Evolutionary conservation across 1,284 basidiomycete genomes (phyloP).

Genomic region (Ustilago vetiveriae): DNA sequence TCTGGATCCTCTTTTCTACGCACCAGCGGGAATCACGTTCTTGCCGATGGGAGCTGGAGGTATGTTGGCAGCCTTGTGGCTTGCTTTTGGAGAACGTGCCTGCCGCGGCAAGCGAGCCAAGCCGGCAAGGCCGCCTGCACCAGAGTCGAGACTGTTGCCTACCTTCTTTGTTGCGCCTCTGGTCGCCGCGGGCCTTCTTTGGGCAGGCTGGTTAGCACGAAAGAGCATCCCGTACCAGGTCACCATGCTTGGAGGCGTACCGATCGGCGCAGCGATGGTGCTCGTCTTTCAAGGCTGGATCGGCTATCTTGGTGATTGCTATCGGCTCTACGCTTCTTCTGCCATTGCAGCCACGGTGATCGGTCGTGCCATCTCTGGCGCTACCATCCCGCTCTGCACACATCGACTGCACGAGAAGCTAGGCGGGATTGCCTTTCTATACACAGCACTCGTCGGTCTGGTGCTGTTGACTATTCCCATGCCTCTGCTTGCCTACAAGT

Average conservation of each 20-base stretch:
- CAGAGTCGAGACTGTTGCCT: slow-evolving; percentile 25
- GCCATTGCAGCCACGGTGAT: slow-evolving; percentile 44
- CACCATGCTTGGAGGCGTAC: slow-evolving; percentile 34
- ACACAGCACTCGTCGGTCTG: slow-evolving; percentile 36
- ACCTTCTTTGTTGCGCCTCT: slow-evolving; percentile 29
- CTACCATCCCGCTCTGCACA: slow-evolving; percentile 33
- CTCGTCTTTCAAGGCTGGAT: slow-evolving; percentile 48
- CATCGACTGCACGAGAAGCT: slow-evolving; percentile 36
- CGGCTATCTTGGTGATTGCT: slow-evolving; percentile 44
- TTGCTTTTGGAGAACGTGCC: slow-evolving; percentile 16
- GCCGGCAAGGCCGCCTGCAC: slow-evolving; percentile 1
- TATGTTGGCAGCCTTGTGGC: slow-evolving; percentile 9
- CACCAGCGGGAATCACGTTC: slow-evolving; percentile 33
- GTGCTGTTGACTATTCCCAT: slow-evolving; percentile 26
- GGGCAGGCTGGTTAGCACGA: slow-evolving; percentile 37
- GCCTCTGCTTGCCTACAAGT: slow-evolving; percentile 17
- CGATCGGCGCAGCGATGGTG: slow-evolving; percentile 44
- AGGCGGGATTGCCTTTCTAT: slow-evolving; percentile 29
- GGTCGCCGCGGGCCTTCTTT: slow-evolving; percentile 36
- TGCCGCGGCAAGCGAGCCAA: slow-evolving; percentile 3
- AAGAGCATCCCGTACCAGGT: slow-evolving; percentile 18
- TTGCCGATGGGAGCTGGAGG: slow-evolving; percentile 33
- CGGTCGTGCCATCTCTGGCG: slow-evolving; percentile 33
- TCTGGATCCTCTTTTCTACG: background rate
- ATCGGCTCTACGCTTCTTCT: slow-evolving; percentile 39